Base-by-base conservation (phyloP, 176 grass and related monocot species). In the Cenchrus americanus region DNA sequence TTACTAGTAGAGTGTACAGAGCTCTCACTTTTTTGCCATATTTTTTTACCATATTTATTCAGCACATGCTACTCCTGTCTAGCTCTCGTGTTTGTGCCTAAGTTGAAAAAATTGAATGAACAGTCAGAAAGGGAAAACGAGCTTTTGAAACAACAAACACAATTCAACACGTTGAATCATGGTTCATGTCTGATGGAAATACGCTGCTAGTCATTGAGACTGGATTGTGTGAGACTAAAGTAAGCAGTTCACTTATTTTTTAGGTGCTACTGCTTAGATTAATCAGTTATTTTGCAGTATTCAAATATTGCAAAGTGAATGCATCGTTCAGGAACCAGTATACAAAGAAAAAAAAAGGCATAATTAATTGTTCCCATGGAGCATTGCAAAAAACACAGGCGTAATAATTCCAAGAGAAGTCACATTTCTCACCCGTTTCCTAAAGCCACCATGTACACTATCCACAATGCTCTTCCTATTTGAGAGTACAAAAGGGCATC, bases 21-120 rank as follows among this genome's bases (percentile, higher is more conserved):
- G n/a, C n/a, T n/a, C n/a, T n/a, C n/a, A n/a, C 8, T 44, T 58
- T 82, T 27, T 79, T 23, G 50, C 51, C 51, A 19, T 71, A 26
- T 76, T 74, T 58, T 82, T 27, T 79, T 23, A 41, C 51, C 51
- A 19, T 71, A 26, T 76, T 74, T n/a, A n/a, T 26, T 41, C 47
- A 63, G 6, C 54, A 27, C 11, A 79, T 27, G 55, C 3, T 51
- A 10, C 15, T 4, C 21, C 14, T 52, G 21, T 49, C 1, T 71
- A 50, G 18, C 21, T 60, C 73, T 49, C 23, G 34, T 85, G 63
- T 13, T 60, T 41, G 17, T 8, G 26, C 32, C 2, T 48, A 41
- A 51, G 50, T 14, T 42, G 3, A 85, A 49, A 19, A 51, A 30
- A 78, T 22, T 32, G 18, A 24, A 21, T 24, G 44, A 78, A 34